Base-by-base conservation (phyloP, 1,284 basidiomycete species). In the Cystobasidium pallidum region DNA sequence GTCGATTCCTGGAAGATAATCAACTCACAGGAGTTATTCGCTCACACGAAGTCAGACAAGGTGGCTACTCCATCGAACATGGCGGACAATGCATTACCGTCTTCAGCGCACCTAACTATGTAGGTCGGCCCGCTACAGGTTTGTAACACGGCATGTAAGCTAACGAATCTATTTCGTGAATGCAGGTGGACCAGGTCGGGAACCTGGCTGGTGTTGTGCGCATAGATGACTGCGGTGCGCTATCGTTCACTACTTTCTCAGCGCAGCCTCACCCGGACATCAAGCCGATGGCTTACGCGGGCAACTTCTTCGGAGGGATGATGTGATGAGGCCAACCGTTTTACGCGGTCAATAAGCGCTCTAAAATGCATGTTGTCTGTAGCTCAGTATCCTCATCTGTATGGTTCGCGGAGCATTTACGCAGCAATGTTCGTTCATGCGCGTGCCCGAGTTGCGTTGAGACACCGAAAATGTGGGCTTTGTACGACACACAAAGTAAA, bases 31-130 rank as follows among this genome's bases (percentile, higher is more conserved):
- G 70, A 62, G 86, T 99, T 64, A 89, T 99, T 77, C 89, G 96
- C 66, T 94, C 91, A 77, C 96, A 99, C 81, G 96, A 99, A 86
- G 95, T 99, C 54, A 88, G 96, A 71, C 92, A 95, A 85, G 84
- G 82, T 15, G 85, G 92, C 24, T 95, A 94, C 81, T 88, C 91
- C 74, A 85, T 94, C 68, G 93, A 95, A 80, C 92, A 95, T 79
- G 86, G 91, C 70, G 93, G 92, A 0, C 83, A 92, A 43, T 94
- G 92, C 81, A 92, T 89, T 39, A 95, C 92, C 41, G 91, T 91
- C 79, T 81, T 81, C 45, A 79, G 51, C 19, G 77, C 76, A n/a
- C 76, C 76, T 4, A 77, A 77, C 57, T 78, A 77, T 26, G 76
- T 77, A 36, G 43, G 75, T 70, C 28, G n/a, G 19, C 13, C 11